A percentile compares a stretch with the other conserved stretches of the same genome.
These are phyloP conservation scores for Pogostemon cablin DNA, from an alignment of 257 asterid genomes.

Conservation along the genomic window DNA sequence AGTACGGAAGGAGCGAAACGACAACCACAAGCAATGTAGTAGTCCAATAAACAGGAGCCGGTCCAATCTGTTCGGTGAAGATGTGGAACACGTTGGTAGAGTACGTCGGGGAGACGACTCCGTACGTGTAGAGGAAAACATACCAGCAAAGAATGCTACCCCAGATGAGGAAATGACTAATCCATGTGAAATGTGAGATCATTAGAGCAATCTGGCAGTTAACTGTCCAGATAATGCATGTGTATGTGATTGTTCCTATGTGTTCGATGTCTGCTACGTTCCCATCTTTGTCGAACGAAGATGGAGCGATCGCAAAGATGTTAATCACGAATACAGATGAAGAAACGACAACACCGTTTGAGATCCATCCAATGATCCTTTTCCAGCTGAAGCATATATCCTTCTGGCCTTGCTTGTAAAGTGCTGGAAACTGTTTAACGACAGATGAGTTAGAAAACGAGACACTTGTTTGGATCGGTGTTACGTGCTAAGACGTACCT, in stretches of 20 bases:
- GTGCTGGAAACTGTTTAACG: constrained; percentile 55
- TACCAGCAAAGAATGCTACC: constrained; percentile 67
- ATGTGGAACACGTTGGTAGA: constrained; percentile 37
- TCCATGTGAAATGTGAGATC: constrained; percentile 58
- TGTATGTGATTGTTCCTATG: constrained; percentile 56
- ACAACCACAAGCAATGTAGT: constrained; percentile 45
- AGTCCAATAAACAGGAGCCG: constrained; percentile 52
- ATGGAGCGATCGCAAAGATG: constrained; percentile 36
- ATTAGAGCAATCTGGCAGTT: constrained; percentile 70
- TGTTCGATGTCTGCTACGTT: constrained; percentile 49
- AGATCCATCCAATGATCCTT: constrained; percentile 59
- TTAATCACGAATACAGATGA: constrained; percentile 45
- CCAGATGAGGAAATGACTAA: constrained; percentile 58
- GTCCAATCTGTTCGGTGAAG: constrained; percentile 45
- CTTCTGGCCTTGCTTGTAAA: constrained; percentile 58
- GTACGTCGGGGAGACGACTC: constrained; percentile 37
- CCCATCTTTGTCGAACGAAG: constrained; percentile 48
- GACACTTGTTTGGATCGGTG: no score
- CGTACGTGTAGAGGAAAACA: constrained; percentile 46
- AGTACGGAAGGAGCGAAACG: constrained; percentile 52
- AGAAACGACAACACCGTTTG: constrained; percentile 50
- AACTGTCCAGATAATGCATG: constrained; percentile 66
- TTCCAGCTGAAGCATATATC: constrained; percentile 59
- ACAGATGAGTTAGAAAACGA: constrained; percentile 3
- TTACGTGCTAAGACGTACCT: constrained; percentile 39